A percentile compares a stretch with the other conserved stretches of the same genome.
Conservation (phyloP, 495 filamentous ascomycete genomes). For the Penicillium diatomitis region DNA sequence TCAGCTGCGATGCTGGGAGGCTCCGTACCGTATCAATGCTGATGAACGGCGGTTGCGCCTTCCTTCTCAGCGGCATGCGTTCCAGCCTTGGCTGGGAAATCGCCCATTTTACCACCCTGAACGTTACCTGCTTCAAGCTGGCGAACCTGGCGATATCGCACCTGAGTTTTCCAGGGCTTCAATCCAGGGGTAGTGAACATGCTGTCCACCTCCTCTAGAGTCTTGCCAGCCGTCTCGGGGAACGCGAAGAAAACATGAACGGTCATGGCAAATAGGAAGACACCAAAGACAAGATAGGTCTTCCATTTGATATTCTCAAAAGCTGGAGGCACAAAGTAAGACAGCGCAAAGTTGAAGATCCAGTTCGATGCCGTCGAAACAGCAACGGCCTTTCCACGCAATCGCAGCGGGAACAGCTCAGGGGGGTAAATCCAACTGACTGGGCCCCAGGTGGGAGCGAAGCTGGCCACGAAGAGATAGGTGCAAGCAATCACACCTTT, state of each 20-base stretch:
- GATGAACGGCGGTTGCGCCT: not conserved
- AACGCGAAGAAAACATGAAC: constrained; percentile 74
- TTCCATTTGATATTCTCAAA: constrained; percentile 69
- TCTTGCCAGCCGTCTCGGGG: constrained; percentile 76
- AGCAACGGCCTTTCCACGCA: constrained; percentile 62
- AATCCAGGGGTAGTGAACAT: constrained; percentile 59
- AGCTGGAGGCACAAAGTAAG: constrained; percentile 67
- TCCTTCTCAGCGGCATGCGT: constrained; percentile 2
- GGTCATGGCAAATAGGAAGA: constrained; percentile 63
- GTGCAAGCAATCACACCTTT: constrained; percentile 55
- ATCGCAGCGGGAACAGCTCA: constrained; percentile 56
- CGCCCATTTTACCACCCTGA: constrained; percentile 20
- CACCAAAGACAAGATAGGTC: constrained; percentile 66
- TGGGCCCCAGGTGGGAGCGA: constrained; percentile 52
- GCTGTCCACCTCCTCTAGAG: constrained; percentile 63
- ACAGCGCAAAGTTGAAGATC: constrained; percentile 73
- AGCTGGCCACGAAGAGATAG: constrained; percentile 57
- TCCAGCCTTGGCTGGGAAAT: constrained; percentile 10
- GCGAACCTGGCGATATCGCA: constrained; percentile 24
- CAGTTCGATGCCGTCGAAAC: constrained; percentile 64
- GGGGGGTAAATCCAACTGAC: constrained; percentile 61
- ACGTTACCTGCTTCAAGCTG: constrained; percentile 20
- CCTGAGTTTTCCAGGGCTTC: constrained; percentile 58
- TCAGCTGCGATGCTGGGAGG: no score
- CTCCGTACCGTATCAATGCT: not conserved